Conservation (phyloP, 768 basidiomycete species). For the Auricularia cornea region DNA sequence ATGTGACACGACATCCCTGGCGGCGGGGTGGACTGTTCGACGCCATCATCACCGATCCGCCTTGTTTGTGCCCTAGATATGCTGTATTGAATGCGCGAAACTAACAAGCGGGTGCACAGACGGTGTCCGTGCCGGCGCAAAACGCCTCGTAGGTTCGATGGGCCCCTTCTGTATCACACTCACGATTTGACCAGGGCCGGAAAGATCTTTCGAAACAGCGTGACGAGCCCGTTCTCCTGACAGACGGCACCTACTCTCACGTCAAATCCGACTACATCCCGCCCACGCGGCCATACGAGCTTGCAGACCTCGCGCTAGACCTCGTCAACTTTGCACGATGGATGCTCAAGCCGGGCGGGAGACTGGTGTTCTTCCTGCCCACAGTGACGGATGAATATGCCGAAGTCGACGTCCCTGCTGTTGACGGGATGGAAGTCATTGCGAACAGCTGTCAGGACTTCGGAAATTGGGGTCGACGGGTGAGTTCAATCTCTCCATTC, state of each 20-base stretch:
- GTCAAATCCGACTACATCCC: constrained; percentile 51
- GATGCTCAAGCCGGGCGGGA: constrained; percentile 73
- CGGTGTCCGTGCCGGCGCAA: constrained; percentile 85
- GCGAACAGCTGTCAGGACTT: constrained; percentile 90
- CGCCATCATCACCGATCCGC: constrained; percentile 90
- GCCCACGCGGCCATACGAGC: constrained; percentile 86
- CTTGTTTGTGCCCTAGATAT: constrained; percentile 56
- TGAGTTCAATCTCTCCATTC: constrained; percentile 33
- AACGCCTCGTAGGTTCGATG: constrained; percentile 37
- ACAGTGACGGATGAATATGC: constrained; percentile 88
- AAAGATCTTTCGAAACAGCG: background rate
- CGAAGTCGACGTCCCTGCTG: constrained; percentile 70
- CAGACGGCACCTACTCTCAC: background rate
- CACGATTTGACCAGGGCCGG: background rate
- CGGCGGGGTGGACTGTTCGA: constrained; percentile 86
- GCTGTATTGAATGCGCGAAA: background rate
- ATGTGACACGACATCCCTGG: constrained; percentile 87
- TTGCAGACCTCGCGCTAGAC: constrained; percentile 73
- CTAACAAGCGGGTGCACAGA: constrained; percentile 37
- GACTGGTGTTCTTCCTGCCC: constrained; percentile 93
- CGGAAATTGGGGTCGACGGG: constrained; percentile 89
- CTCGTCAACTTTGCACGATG: constrained; percentile 76
- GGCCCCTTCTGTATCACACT: background rate
- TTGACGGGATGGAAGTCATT: constrained; percentile 82
- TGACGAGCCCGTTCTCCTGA: background rate